Evolutionary conservation across 2,329 filamentous ascomycete species (phyloP).

Genomic region (Penicillium sp.): DNA sequence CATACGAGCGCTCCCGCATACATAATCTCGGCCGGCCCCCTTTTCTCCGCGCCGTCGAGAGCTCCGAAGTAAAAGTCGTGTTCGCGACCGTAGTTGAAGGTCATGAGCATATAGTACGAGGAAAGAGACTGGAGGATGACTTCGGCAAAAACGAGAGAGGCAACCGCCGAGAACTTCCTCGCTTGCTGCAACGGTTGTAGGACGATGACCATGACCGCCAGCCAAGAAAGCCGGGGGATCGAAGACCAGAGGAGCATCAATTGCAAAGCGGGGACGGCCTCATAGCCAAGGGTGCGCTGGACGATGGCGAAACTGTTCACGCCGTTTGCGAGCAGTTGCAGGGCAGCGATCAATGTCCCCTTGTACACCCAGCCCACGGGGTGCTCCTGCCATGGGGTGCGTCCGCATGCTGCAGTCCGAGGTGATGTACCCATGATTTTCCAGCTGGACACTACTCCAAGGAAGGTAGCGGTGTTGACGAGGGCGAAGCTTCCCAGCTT

Average conservation of each 20-base stretch:
- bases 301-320: neutral
- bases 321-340: conserved; percentile 4
- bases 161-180: neutral
- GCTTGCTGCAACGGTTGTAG: neutral
- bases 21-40: neutral
- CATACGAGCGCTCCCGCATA: conserved; percentile 12
- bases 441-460: neutral
- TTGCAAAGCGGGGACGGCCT: neutral
- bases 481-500: conserved; percentile 9
- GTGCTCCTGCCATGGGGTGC: neutral
- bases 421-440: neutral
- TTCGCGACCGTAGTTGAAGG: conserved; percentile 10
- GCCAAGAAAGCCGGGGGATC: conserved; percentile 4
- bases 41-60: neutral
- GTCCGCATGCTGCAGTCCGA: neutral
- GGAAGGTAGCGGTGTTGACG: conserved; percentile 5
- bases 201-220: neutral
- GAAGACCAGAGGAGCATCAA: conserved; percentile 10
- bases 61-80: conserved; percentile 9
- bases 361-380: neutral
- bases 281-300: conserved; percentile 1
- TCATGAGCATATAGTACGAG: conserved; percentile 9
- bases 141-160: conserved; percentile 9
- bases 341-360: neutral
- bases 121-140: conserved; percentile 6